These are phyloP conservation scores for Phallus indusiatus DNA, from an alignment of 768 basidiomycete species.

Conservation along the genomic window DNA sequence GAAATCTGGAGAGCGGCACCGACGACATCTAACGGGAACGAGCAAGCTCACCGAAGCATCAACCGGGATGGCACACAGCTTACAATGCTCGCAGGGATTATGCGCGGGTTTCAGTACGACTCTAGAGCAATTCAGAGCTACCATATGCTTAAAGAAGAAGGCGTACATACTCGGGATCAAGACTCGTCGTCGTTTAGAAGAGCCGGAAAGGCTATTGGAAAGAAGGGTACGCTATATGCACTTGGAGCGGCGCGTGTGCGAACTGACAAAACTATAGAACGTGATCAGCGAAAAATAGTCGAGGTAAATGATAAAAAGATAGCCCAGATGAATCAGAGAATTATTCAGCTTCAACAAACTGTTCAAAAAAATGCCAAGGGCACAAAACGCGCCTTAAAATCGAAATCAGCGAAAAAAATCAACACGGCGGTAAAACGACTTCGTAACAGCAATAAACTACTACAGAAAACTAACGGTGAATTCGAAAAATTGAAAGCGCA, in stretches of 20 bases:
- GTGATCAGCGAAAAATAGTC: background rate
- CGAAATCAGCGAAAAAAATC: background rate
- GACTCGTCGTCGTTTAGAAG: background rate
- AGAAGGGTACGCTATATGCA: background rate
- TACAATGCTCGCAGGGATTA: slow-evolving; percentile 19
- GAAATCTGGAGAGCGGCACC: slow-evolving; percentile 21
- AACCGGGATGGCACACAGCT: slow-evolving; percentile 20
- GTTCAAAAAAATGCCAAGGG: background rate
- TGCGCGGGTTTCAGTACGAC: slow-evolving; percentile 13
- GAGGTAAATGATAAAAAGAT: background rate
- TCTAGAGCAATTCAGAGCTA: background rate
- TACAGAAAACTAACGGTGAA: background rate
- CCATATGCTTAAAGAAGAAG: background rate
- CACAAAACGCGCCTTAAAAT: background rate
- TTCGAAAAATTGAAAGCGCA: background rate
- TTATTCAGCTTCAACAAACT: background rate
- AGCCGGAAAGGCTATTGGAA: background rate
- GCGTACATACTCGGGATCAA: background rate
- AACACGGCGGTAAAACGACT: background rate
- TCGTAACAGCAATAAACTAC: background rate
- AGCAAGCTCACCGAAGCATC: slow-evolving; percentile 19
- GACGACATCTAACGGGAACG: slow-evolving; percentile 18
- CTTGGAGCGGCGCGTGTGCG: no score
- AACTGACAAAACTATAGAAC: no score
- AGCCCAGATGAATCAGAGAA: no score